Conservation (phyloP, 257 asterid species). For the Phtheirospermum japonicum region DNA sequence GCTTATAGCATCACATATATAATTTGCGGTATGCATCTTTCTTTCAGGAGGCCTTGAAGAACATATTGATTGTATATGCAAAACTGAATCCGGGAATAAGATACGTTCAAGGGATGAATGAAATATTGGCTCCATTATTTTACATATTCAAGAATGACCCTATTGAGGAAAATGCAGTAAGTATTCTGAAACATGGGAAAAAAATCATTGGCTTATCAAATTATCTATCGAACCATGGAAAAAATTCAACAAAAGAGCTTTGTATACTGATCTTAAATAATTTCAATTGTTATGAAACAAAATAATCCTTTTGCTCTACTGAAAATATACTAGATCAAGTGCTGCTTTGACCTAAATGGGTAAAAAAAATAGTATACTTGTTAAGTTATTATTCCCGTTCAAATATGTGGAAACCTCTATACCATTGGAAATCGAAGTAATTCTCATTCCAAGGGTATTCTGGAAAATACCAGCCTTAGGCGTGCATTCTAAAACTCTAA, state of each 20-base stretch:
- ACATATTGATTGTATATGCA: slow-evolving; percentile 74
- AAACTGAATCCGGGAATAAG: slow-evolving; percentile 96
- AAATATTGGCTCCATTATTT: slow-evolving; percentile 82
- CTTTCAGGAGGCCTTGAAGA: slow-evolving; percentile 74
- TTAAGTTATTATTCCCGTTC: slow-evolving; percentile 18
- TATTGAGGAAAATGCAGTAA: slow-evolving; percentile 66
- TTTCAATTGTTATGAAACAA: slow-evolving; percentile 13
- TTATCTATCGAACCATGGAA: too few species aligned
- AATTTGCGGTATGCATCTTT: slow-evolving; percentile 20
- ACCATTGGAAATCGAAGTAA: not conserved
- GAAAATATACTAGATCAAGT: not conserved
- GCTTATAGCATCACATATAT: slow-evolving; percentile 14
- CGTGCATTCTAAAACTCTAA: too few species aligned
- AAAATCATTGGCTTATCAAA: too few species aligned
- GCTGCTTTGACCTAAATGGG: slow-evolving; percentile 1
- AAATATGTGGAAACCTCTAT: slow-evolving; percentile 9
- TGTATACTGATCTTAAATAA: slow-evolving; percentile 16
- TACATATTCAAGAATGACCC: slow-evolving; percentile 81
- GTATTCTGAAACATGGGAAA: too few species aligned
- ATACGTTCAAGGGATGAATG: slow-evolving; percentile 99
- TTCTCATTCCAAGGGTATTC: slow-evolving; percentile 18
- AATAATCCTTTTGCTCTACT: not conserved
- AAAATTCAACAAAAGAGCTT: too few species aligned
- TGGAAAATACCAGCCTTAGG: not conserved
- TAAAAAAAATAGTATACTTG: not conserved